phyloP scores from a whole-genome alignment of 2,329 filamentous ascomycete species.

The Aureobasidium musti region DNA sequence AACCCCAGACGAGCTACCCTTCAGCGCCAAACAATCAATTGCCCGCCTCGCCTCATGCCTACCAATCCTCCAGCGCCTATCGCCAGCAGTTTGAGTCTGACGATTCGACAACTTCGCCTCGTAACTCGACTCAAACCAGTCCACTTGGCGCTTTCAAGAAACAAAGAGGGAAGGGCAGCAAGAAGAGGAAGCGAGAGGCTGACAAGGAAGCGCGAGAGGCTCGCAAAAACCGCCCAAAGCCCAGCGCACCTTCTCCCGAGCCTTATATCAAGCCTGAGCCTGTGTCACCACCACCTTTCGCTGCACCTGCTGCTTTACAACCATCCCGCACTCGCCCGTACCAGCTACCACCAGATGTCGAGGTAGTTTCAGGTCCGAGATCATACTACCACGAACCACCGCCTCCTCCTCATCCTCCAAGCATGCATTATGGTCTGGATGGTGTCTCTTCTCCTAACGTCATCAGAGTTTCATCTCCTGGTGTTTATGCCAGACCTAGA shows the following conservation, averaged over 20 bases:
- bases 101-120: constrained; percentile 28
- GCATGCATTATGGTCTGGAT: constrained; percentile 37
- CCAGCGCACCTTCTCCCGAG: constrained; percentile 43
- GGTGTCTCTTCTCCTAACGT: constrained; percentile 45
- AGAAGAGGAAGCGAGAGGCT: constrained; percentile 30
- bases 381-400: constrained; percentile 47
- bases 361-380: constrained; percentile 47
- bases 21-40: constrained; percentile 35
- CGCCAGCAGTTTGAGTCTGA: constrained; percentile 33
- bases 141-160: constrained; percentile 34
- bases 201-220: constrained; percentile 33
- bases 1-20: constrained; percentile 42
- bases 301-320: constrained; percentile 43
- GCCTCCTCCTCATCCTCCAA: constrained; percentile 38
- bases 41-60: constrained; percentile 30
- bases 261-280: constrained; percentile 64
- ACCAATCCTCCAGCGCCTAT: constrained; percentile 17
- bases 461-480: constrained; percentile 44
- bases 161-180: constrained; percentile 27
- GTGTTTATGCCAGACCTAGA: constrained; percentile 41
- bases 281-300: constrained; percentile 61
- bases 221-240: constrained; percentile 42
- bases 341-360: constrained; percentile 42
- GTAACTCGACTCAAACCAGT: constrained; percentile 31
- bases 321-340: constrained; percentile 46